Base-by-base conservation (phyloP, 345 rosid genomes). In the Populus ilicifolia region DNA sequence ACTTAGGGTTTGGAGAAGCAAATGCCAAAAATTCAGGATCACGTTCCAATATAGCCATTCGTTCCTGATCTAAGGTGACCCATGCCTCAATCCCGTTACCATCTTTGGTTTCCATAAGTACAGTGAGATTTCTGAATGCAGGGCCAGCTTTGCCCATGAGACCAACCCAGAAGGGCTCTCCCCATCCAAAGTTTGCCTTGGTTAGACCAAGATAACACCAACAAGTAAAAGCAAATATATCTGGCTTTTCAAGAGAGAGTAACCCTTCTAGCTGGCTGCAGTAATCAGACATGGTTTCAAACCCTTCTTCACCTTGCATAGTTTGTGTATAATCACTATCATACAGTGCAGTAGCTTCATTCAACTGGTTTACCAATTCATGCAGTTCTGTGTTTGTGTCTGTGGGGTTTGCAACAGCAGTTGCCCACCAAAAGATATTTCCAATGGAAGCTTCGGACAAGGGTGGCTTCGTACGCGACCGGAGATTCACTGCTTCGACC, bases 401-500 rank as follows among this genome's bases (percentile, higher is more conserved):
- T 12, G 52, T 10, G 5, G 77, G 70, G 35, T 39, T 2, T 1
- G 77, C 36, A 16, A 63, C 16, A 36, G 77, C 70, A 2, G 33
- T 14, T 20, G 70, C 70, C 69, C 69, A 63, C 77, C 77, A 64
- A 29, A 74, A 74, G 21, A 23, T 6, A n/a, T 74, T 6, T 2
- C 77, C 77, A 17, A 25, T 27, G 5, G 77, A 74, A 11, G 20
- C 54, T 23, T 39, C 52, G 1, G 69, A 25, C 54, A 74, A 62
- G 33, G 50, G 64, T 0, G 80, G 80, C n/a, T 30, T 66, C 5
- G 70, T 65, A n/a, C 38, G 17, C 17, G 35, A 6, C 54, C 81
- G 39, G 17, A 78, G 77, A 43, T 78, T 52, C 65, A 72, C 77
- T 33, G 77, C 72, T 20, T 78, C 71, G n/a, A 66, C 77, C 50